These are phyloP conservation scores for Tylopilus sp. DNA, from an alignment of 768 basidiomycete genomes.

Conservation along the genomic window DNA sequence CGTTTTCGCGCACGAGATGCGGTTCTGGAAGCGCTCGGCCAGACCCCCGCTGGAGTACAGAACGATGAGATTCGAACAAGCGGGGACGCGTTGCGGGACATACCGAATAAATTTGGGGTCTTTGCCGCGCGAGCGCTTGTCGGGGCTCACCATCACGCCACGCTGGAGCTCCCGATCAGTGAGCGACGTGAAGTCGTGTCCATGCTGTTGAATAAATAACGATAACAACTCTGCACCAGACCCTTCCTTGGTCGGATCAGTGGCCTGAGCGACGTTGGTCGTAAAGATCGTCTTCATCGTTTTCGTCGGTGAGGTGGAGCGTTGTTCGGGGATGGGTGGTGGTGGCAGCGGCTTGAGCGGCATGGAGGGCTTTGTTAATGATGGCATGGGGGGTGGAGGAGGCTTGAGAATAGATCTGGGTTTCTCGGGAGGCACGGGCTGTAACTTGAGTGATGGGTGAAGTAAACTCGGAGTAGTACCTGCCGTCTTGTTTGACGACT, in stretches of 20 bases:
- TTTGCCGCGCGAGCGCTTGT: constrained; percentile 46
- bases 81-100: constrained; percentile 10
- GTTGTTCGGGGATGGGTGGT: constrained; percentile 23
- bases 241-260: constrained; percentile 49
- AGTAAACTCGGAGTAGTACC: neutral
- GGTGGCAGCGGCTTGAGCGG: constrained; percentile 27
- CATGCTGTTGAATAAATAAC: constrained; percentile 49
- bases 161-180: constrained; percentile 40
- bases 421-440: constrained; percentile 12
- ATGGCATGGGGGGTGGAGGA: constrained; percentile 20
- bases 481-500: constrained; percentile 2
- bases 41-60: constrained; percentile 47
- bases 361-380: constrained; percentile 8
- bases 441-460: constrained; percentile 8
- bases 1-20: constrained; percentile 43
- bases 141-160: constrained; percentile 58
- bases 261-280: constrained; percentile 50
- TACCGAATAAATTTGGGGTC: constrained; percentile 48
- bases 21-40: constrained; percentile 46
- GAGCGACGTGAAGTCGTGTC: constrained; percentile 33
- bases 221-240: constrained; percentile 50
- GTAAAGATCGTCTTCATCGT: constrained; percentile 48
- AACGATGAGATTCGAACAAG: neutral
- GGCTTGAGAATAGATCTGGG: constrained; percentile 27
- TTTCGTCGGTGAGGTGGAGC: constrained; percentile 29